Percentiles rank a stretch among this genome's conserved stretches.
Conservation (phyloP, 805 yeast genomes). For the Saccharomycopsis guyanensis region DNA sequence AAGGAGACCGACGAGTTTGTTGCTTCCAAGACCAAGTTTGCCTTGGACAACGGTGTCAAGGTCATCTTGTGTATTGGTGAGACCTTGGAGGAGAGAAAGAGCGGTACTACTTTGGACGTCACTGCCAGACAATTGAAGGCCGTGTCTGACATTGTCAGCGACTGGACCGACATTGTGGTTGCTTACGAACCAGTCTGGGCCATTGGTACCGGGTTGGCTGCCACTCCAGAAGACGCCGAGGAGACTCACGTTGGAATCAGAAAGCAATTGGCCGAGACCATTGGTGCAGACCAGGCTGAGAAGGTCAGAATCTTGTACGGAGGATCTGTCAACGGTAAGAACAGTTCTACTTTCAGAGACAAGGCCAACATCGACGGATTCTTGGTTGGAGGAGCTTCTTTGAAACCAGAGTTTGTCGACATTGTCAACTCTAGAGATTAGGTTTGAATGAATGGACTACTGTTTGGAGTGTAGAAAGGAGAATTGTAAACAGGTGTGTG, state of each 20-base stretch:
- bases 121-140: constrained; percentile 87
- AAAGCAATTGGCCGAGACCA: constrained; percentile 65
- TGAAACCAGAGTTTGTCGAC: constrained; percentile 96
- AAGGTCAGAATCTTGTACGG: constrained; percentile 90
- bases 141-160: constrained; percentile 68
- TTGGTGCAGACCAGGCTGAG: constrained; percentile 74
- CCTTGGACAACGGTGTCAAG: constrained; percentile 79
- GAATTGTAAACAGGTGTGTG: too few relatives aligned
- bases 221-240: constrained; percentile 97
- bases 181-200: constrained; percentile 99
- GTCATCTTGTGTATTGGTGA: constrained; percentile 98
- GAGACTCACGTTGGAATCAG: constrained; percentile 87
- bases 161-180: constrained; percentile 88
- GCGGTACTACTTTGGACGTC: constrained; percentile 78
- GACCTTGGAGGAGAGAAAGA: constrained; percentile 90
- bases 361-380: constrained; percentile 95
- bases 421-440: constrained; percentile 87
- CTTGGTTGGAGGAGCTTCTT: constrained; percentile 98
- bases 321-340: constrained; percentile 95
- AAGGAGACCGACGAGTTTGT: constrained; percentile 84
- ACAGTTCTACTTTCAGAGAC: constrained; percentile 83
- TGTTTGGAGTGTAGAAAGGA: constrained; percentile 2
- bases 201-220: constrained; percentile 98
- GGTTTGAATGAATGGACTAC: constrained; percentile 12
- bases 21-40: constrained; percentile 92